Base-by-base conservation (phyloP, 805 yeast genomes). In the Ogataea naganishii region DNA sequence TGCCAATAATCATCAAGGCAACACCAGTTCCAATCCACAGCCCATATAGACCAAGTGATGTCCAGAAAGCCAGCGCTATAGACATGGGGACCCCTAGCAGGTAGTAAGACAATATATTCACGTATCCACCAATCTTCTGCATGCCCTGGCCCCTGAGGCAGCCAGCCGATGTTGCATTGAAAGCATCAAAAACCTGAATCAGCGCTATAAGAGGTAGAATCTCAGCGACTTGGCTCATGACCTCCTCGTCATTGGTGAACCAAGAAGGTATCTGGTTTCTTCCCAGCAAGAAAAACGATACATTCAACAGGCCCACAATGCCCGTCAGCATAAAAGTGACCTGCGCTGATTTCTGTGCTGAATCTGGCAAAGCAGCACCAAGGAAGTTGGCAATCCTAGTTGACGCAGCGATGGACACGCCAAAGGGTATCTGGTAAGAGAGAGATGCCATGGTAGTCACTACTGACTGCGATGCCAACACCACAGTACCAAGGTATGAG, bases 91-190 rank as follows among this genome's bases (percentile, higher is more conserved):
- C 55, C 9, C 83, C 84, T 19, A 78, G 50, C 25, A 71, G 56
- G 40, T 78, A 77, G 49, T 76, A 77, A 5, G 78, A 60, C 20
- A 72, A 35, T 38, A 77, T 49, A 35, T 73, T 74, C 20, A 75
- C 64, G 30, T 64, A 63, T 2, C 80, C 80, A 1, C 80, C 80
- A 21, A 76, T 66, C 42, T 65, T 69, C 24, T 78, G 80, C 51
- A 72, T 72, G 11, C 89, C 89, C 56, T 80, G 88, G 5, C 89
- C 89, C 48, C 92, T 66, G 31, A 81, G 58, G 36, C 83, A 66
- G 11, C 89, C 89, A 11, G 84, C 86, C 1, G 81, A 70, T 28
- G 78, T 74, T 11, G 84, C 81, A 38, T 78, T 71, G 44, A 75
- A 55, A 8, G 78, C 76, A 51, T 81, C 92, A 32, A 71, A 70